Base-by-base conservation (phyloP, 345 rosid genomes). In the Pugionium dolabratum region DNA sequence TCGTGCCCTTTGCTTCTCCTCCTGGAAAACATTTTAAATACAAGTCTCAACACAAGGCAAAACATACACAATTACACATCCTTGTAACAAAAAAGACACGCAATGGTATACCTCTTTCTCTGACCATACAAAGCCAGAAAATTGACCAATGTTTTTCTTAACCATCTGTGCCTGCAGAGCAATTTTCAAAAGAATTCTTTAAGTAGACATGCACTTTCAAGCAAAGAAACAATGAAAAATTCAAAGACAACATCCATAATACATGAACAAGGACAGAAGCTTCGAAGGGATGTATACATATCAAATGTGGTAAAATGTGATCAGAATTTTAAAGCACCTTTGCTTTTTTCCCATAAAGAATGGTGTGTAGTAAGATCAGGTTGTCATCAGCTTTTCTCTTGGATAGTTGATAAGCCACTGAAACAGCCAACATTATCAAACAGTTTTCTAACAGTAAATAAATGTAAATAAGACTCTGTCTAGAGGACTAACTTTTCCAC, bases 361-460 rank as follows among this genome's bases (percentile, higher is more conserved):
- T 76, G 25, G 77, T 64, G 54, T 94, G 99, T 58, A 94, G 86
- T 64, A 82, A 53, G 56, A 82, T 87, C 64, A 94, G 86, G 74
- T 83, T 87, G 63, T 88, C 97, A 43, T 94, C 97, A 67, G 95
- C 68, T 79, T 90, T 94, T 79, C 91, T 87, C 95, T 89, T 90
- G 51, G 99, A 90, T 71, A 94, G 71, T 82, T 90, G 89, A 85
- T 86, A 86, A 70, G 97, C 95, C 86, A 90, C 99, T 94, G 93
- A 82, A 86, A 81, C 64, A 71, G 26, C 55, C 51, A 40, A 66
- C 42, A 59, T 59, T 37, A 73, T 70, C 64, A 79, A 67, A 76
- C 9, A 71, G 57, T 39, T 67, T 25, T 42, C 53, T n/a, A 48
- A 49, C 2, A 6, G 55, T 30, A 44, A 30, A 35, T 41, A 57